Conservation (phyloP, 148 eudicot genomes). For the Silene conica region DNA sequence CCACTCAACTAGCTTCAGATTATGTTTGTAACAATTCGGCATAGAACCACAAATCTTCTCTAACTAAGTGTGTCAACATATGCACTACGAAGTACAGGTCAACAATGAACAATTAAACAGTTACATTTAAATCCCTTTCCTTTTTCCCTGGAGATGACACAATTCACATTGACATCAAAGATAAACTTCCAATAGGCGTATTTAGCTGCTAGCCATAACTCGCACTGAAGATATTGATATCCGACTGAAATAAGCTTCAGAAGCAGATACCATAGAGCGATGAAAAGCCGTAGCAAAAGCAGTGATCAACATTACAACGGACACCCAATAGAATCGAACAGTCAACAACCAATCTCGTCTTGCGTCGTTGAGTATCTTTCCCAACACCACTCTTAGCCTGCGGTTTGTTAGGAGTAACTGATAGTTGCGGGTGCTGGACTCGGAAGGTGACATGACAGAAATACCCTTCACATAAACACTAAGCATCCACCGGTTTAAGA, state of each 20-base stretch:
- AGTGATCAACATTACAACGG: constrained; percentile 34
- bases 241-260: constrained; percentile 37
- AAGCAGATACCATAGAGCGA: constrained; percentile 45
- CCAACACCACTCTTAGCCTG: constrained; percentile 61
- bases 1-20: no score
- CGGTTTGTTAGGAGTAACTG: constrained; percentile 56
- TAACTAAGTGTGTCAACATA: no score
- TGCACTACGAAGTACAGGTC: background rate
- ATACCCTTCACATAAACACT: constrained; percentile 27
- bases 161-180: no score
- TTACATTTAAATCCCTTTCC: background rate
- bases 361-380: constrained; percentile 54
- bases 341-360: constrained; percentile 51
- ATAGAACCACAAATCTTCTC: no score
- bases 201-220: constrained; percentile 34
- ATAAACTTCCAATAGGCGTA: background rate
- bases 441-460: constrained; percentile 21
- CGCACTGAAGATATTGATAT: constrained; percentile 39
- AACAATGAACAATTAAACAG: background rate
- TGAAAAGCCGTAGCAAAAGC: constrained; percentile 71
- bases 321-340: constrained; percentile 49
- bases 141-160: background rate
- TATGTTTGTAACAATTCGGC: no score
- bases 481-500: constrained; percentile 54
- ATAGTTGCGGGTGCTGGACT: constrained; percentile 33